Conservation (phyloP, 768 basidiomycete species). For the Ramaria sp. region DNA sequence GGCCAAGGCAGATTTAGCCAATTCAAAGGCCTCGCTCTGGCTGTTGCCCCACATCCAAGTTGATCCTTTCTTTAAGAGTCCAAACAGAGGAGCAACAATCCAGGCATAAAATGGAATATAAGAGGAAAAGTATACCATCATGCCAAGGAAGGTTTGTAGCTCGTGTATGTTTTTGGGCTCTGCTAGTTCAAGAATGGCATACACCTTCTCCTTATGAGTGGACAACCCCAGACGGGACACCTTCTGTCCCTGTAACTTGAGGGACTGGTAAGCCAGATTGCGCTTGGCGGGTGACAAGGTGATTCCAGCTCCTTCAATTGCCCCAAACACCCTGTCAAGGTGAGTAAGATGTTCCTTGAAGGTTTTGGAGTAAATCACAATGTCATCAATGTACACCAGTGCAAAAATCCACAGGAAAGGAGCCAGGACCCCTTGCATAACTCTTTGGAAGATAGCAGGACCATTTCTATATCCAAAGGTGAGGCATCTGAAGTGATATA, state of each 20-base stretch:
- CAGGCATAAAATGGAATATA: constrained; percentile 28
- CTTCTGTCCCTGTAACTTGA: constrained; percentile 29
- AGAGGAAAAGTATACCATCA: constrained; percentile 27
- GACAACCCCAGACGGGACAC: constrained; percentile 28
- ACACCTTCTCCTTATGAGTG: constrained; percentile 27
- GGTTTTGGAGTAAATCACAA: constrained; percentile 21
- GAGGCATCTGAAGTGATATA: no score
- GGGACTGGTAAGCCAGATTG: constrained; percentile 23
- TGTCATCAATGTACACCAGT: constrained; percentile 34
- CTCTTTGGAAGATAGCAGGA: constrained; percentile 29
- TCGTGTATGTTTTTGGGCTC: constrained; percentile 16
- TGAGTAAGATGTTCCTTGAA: neutral
- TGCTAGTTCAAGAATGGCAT: constrained; percentile 21
- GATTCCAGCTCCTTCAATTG: constrained; percentile 19
- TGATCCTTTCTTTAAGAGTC: constrained; percentile 20
- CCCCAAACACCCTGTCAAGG: constrained; percentile 16
- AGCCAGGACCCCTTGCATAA: constrained; percentile 28
- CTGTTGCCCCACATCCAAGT: constrained; percentile 16
- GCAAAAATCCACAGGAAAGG: constrained; percentile 30
- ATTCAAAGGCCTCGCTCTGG: constrained; percentile 20
- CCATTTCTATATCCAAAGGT: constrained; percentile 24
- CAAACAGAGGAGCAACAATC: constrained; percentile 25
- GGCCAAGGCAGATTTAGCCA: constrained; percentile 20
- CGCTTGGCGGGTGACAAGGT: constrained; percentile 27
- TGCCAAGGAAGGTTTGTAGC: constrained; percentile 26